Conservation (phyloP, 2,329 filamentous ascomycete species). For the Sarocladiaceae sp. region DNA sequence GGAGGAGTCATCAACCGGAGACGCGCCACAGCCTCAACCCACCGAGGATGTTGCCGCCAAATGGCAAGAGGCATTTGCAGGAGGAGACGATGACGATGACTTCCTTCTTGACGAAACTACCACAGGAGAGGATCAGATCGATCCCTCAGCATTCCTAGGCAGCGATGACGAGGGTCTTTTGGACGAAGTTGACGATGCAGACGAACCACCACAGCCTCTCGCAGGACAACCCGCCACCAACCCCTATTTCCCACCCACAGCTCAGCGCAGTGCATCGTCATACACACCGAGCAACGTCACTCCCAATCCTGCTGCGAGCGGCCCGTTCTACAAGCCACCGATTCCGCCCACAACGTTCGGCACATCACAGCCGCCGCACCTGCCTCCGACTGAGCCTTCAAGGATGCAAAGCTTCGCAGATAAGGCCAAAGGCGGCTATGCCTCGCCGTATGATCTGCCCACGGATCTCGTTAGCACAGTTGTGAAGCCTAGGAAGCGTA, state of each 20-base stretch:
- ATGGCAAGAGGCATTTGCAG: constrained; percentile 79
- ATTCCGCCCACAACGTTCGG: constrained; percentile 20
- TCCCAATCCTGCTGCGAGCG: background rate
- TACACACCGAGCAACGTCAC: constrained; percentile 16
- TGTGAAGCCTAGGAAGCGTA: constrained; percentile 64
- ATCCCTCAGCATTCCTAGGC: constrained; percentile 64
- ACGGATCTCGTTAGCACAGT: constrained; percentile 61
- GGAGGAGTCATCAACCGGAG: constrained; percentile 17
- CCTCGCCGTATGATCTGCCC: constrained; percentile 91
- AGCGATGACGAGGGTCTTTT: constrained; percentile 86
- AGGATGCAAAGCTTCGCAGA: constrained; percentile 82
- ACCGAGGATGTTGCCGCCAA: constrained; percentile 68
- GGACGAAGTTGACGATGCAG: constrained; percentile 55
- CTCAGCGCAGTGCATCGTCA: constrained; percentile 16
- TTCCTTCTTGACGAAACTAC: constrained; percentile 56
- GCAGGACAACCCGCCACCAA: constrained; percentile 23
- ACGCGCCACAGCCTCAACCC: constrained; percentile 23
- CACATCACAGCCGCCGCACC: constrained; percentile 28
- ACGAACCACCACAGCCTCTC: background rate
- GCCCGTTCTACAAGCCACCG: constrained; percentile 18
- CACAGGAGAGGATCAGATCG: constrained; percentile 41
- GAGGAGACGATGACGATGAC: constrained; percentile 66
- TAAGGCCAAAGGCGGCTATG: constrained; percentile 87
- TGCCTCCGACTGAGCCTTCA: constrained; percentile 32
- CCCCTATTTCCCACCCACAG: constrained; percentile 40